phyloP scores from a whole-genome alignment of 257 asterid genomes.

The Verbascum thapsus region DNA sequence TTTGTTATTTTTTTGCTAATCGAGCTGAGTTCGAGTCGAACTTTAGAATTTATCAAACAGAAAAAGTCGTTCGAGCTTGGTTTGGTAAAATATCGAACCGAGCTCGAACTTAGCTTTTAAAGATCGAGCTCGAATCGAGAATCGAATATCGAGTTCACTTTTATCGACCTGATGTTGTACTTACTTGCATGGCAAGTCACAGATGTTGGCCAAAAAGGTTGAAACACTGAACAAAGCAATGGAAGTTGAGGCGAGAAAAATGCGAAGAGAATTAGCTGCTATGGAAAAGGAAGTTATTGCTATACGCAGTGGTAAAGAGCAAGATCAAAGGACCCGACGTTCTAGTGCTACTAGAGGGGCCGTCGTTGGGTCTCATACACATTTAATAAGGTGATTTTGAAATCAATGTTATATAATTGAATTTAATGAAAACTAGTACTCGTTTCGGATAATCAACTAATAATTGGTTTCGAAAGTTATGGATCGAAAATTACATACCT shows the following conservation, averaged over 20 bases:
- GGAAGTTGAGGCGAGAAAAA: constrained; percentile 85
- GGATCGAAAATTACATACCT: neutral
- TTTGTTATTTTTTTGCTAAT: too few relatives aligned
- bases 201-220: constrained; percentile 92
- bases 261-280: constrained; percentile 83
- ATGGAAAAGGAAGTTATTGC: constrained; percentile 83
- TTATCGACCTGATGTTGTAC: too few relatives aligned
- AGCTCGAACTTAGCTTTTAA: too few relatives aligned
- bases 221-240: constrained; percentile 79
- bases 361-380: constrained; percentile 48
- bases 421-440: neutral
- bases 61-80: too few relatives aligned
- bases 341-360: constrained; percentile 50
- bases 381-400: constrained; percentile 47
- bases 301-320: constrained; percentile 68
- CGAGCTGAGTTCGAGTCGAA: too few relatives aligned
- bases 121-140: too few relatives aligned
- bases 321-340: constrained; percentile 59
- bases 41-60: too few relatives aligned
- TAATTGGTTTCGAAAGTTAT: neutral
- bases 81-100: too few relatives aligned
- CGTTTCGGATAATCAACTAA: neutral
- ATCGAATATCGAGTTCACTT: too few relatives aligned
- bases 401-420: neutral
- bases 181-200: constrained; percentile 39